Base-by-base conservation (phyloP, 169 alveolate genomes). In the Eimeria tenella region DNA sequence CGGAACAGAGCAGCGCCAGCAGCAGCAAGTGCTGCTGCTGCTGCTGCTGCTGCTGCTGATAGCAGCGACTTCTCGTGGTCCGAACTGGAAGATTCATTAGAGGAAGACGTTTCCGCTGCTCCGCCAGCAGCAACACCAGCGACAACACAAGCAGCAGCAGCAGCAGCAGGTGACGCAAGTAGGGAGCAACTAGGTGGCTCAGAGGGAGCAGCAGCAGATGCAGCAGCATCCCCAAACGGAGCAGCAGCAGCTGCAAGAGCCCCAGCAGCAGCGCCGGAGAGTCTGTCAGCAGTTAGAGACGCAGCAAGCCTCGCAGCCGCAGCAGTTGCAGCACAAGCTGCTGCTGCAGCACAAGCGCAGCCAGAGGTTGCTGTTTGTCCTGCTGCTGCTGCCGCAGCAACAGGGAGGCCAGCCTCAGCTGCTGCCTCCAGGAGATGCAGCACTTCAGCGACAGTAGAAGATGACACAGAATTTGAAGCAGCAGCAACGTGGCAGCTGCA, bases 61-160 rank as follows among this genome's bases (percentile, higher is more conserved):
- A 49, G 62, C 21, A 74, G 84, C 84, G 84, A 74, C 11, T 74
- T 31, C 84, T 74, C 84, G 8, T 74, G 84, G 84, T 74, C 84
- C 21, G 84, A 74, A 52, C 0, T 74, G 10, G 84, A 74, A 74
- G 50, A 74, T 49, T 15, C 84, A 42, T 52, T 74, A 17, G 84
- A 74, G 62, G 84, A 74, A 10, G 21, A 11, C 21, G 84, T 11
- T 0, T 17, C 84, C 10, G 55, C 60, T 6, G 84, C n/a, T 25
- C 7, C 84, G 0, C 58, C n/a, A 74, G 23, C 62, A 74, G 84
- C 84, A 49, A 21, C 84, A 42, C 58, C 84, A 13, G 62, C 84
- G 9, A 50, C 84, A 68, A 50, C 77, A 19, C 13, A 7, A 11
- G 19, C 63, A 56, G 63, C 68, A 58, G 68, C 68, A 58, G 68